A percentile compares a stretch with the other conserved stretches of the same genome.
Conservation (phyloP, 106 monocot species). For the Alisma plantagoaquatica region DNA sequence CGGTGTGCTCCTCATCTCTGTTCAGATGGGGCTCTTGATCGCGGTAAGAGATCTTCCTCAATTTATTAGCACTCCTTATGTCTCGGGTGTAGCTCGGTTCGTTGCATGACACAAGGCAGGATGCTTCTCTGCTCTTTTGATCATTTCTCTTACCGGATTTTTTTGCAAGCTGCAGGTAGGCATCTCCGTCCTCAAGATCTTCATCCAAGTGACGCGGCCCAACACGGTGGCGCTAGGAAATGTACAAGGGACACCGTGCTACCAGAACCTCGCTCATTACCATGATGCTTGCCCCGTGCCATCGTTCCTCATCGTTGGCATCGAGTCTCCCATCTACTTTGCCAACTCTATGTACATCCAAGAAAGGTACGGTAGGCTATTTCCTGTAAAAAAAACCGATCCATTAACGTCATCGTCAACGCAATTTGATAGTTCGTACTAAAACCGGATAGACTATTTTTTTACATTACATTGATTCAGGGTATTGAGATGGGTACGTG, state of each 20-base stretch:
- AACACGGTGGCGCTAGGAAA: constrained; percentile 17
- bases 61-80: too few species aligned
- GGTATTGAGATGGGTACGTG: constrained; percentile 21
- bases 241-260: constrained; percentile 13
- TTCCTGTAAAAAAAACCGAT: too few species aligned
- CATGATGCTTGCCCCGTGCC: constrained; percentile 3
- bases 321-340: constrained; percentile 21
- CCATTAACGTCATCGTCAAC: too few species aligned
- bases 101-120: too few species aligned
- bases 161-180: constrained; percentile 8
- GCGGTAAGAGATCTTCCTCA: constrained; percentile 24
- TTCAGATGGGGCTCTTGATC: constrained; percentile 55
- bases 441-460: too few species aligned
- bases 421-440: too few species aligned
- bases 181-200: constrained; percentile 11
- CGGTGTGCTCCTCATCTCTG: constrained; percentile 68
- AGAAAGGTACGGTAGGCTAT: too few species aligned
- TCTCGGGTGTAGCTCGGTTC: too few species aligned
- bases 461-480: too few species aligned
- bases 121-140: too few species aligned
- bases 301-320: constrained; percentile 8
- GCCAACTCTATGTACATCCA: constrained; percentile 17
- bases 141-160: too few species aligned
- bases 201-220: constrained; percentile 13
- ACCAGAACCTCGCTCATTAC: constrained; percentile 11